Percentiles rank a stretch among this genome's conserved stretches.
Evolutionary conservation across 2,329 filamentous ascomycete species (phyloP).

Genomic region (Penicillium hordei): DNA sequence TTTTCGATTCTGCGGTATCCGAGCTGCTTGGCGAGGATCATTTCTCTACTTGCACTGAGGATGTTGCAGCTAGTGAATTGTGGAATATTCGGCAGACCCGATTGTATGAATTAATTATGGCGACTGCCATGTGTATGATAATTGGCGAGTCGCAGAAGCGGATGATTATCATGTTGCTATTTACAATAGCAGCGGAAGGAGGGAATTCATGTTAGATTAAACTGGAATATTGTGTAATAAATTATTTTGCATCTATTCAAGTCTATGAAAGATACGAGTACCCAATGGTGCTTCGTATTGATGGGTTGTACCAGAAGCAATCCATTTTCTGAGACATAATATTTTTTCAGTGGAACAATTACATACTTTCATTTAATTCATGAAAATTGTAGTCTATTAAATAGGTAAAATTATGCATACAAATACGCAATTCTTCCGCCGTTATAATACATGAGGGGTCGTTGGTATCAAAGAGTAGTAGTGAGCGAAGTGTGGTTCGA

Average conservation of each 20-base stretch:
- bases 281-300: too few species aligned
- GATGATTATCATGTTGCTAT: not conserved
- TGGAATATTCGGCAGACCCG: not conserved
- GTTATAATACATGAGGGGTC: not conserved
- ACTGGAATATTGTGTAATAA: too few species aligned
- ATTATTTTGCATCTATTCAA: not conserved
- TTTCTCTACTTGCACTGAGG: not conserved
- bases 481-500: not conserved
- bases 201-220: not conserved
- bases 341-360: not conserved
- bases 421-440: not conserved
- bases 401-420: not conserved
- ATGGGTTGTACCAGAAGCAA: too few species aligned
- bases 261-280: not conserved
- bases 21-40: slow-evolving; percentile 2
- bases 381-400: not conserved
- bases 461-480: not conserved
- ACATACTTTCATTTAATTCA: not conserved
- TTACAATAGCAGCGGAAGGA: not conserved
- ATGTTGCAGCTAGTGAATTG: not conserved
- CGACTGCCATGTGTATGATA: slow-evolving; percentile 21
- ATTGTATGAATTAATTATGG: slow-evolving; percentile 13
- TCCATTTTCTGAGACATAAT: not conserved
- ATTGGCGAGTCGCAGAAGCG: slow-evolving; percentile 18
- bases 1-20: slow-evolving; percentile 12